Conservation (phyloP, 768 basidiomycete genomes). For the Pulveroboletus frians region DNA sequence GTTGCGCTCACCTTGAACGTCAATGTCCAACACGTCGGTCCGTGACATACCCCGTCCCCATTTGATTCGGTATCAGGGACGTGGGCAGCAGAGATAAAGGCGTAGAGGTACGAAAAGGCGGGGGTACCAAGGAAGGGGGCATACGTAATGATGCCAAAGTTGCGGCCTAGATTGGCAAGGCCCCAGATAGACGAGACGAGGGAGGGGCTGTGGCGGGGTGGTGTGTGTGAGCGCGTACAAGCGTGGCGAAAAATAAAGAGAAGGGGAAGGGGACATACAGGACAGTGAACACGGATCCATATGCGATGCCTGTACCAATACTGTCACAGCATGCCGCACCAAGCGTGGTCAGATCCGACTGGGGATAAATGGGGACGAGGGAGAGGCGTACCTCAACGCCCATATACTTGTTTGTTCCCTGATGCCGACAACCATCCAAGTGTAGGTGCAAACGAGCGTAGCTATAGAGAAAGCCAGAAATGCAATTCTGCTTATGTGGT, state of each 20-base stretch:
- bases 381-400: constrained; percentile 54
- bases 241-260: background rate
- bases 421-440: constrained; percentile 50
- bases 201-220: constrained; percentile 40
- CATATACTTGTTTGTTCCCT: constrained; percentile 52
- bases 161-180: constrained; percentile 60
- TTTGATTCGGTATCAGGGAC: constrained; percentile 25
- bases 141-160: constrained; percentile 71
- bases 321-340: constrained; percentile 30
- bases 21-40: constrained; percentile 56
- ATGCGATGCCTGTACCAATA: constrained; percentile 60
- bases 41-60: constrained; percentile 41
- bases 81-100: constrained; percentile 55
- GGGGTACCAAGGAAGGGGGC: constrained; percentile 74
- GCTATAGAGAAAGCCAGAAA: constrained; percentile 51
- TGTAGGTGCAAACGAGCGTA: constrained; percentile 46
- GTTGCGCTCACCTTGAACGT: constrained; percentile 56
- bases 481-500: constrained; percentile 53
- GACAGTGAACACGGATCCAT: constrained; percentile 67
- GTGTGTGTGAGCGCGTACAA: background rate
- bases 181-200: constrained; percentile 74
- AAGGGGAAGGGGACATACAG: constrained; percentile 43
- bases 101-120: constrained; percentile 74
- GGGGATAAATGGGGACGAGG: background rate
- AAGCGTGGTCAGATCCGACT: background rate